These are phyloP conservation scores for Cladosporium austrohemisphaericum DNA, from an alignment of 2,329 filamentous ascomycete species.

Conservation along the genomic window DNA sequence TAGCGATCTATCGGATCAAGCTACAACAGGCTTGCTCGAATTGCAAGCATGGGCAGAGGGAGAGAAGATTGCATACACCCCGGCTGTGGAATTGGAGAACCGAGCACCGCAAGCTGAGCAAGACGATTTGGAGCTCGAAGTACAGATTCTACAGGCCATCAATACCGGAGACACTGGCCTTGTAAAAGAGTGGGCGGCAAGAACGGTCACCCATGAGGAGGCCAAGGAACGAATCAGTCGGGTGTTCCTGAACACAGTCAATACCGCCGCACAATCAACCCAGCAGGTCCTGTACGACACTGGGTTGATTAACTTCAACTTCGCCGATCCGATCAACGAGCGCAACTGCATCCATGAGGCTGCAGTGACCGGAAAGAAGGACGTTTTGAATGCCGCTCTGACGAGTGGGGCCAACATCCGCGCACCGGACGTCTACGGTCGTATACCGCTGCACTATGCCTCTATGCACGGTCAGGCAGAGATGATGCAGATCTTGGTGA, in stretches of 20 bases:
- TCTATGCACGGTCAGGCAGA: conserved; percentile 88
- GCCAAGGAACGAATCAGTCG: conserved; percentile 75
- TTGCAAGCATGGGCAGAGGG: conserved; percentile 96
- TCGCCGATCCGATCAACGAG: conserved; percentile 96
- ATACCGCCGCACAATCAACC: conserved; percentile 74
- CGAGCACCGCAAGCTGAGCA: conserved; percentile 52
- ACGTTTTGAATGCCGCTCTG: conserved; percentile 75
- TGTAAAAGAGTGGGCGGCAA: conserved; percentile 74
- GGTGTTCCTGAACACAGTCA: conserved; percentile 85
- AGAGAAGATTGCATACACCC: conserved; percentile 72
- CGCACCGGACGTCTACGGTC: conserved; percentile 85
- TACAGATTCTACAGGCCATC: conserved; percentile 81
- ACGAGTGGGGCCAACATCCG: conserved; percentile 70
- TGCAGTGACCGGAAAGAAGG: conserved; percentile 83
- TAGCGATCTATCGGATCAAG: conserved; percentile 92
- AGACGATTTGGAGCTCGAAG: conserved; percentile 86
- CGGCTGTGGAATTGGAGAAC: conserved; percentile 32
- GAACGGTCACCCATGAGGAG: conserved; percentile 61
- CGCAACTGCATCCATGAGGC: conserved; percentile 94
- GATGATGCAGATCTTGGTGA: conserved; percentile 29
- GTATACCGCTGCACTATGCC: conserved; percentile 91
- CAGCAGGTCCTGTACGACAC: conserved; percentile 75
- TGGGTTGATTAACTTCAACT: conserved; percentile 79
- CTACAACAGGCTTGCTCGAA: conserved; percentile 91
- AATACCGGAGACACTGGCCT: conserved; percentile 74